Percentiles rank a stretch among this genome's conserved stretches.
Evolutionary conservation across 345 rosid genomes (phyloP).

Genomic region (Xanthoceras sorbifolium): DNA sequence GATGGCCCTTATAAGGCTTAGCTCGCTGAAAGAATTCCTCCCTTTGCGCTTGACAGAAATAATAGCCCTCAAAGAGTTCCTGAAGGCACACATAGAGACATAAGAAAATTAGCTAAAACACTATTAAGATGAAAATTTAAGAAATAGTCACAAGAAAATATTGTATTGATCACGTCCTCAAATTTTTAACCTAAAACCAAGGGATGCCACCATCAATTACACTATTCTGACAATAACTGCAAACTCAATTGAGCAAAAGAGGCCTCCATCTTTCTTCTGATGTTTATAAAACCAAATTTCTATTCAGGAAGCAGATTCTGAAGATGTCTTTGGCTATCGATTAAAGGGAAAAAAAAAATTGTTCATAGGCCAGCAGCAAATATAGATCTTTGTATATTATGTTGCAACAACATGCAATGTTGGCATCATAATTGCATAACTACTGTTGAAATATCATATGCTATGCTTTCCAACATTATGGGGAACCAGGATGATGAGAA

Average conservation of each 20-base stretch:
- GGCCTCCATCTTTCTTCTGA: background rate
- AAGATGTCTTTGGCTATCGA: background rate
- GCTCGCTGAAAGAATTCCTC: conserved; percentile 80
- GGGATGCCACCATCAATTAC: conserved; percentile 5
- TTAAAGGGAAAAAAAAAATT: background rate
- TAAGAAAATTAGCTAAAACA: conserved; percentile 4
- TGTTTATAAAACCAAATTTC: background rate
- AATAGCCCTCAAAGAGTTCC: conserved; percentile 96
- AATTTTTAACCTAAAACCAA: background rate
- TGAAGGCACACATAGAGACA: conserved; percentile 27
- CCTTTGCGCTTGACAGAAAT: conserved; percentile 98
- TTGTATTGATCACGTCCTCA: background rate
- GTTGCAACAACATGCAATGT: background rate
- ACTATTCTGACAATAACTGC: background rate
- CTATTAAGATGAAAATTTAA: conserved; percentile 1
- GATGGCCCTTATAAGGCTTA: conserved; percentile 79
- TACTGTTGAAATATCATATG: background rate
- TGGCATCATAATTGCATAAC: background rate
- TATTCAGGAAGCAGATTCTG: background rate
- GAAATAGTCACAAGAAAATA: background rate
- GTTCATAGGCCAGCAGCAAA: background rate
- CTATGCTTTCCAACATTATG: background rate
- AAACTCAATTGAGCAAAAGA: conserved; percentile 5
- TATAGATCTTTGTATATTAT: background rate
- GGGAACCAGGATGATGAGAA: background rate